Evolutionary conservation across 352 stramenopile genomes (phyloP).

Genomic region (Phytophthora hibernalis): DNA sequence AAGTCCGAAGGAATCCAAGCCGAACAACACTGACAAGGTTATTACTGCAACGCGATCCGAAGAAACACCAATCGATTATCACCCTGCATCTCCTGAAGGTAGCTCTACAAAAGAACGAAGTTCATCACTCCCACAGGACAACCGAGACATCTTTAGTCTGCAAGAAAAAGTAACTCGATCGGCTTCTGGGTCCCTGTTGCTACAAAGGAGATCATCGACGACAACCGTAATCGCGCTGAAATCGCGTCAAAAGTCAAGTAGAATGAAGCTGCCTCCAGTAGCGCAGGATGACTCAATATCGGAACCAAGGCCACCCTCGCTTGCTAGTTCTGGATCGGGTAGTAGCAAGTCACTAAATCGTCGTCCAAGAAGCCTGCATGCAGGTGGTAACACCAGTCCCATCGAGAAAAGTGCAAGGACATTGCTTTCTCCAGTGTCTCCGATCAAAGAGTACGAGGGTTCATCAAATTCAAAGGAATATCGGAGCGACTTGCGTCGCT

Average conservation of each 20-base stretch:
- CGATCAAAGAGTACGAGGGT: conserved; percentile 20
- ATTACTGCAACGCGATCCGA: background rate
- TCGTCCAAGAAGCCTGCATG: conserved; percentile 4
- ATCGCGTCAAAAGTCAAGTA: conserved; percentile 12
- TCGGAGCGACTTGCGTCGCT: conserved; percentile 33
- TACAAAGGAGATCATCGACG: conserved; percentile 19
- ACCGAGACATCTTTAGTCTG: conserved; percentile 3
- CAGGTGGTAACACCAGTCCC: background rate
- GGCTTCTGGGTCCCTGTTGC: conserved; percentile 9
- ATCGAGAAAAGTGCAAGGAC: conserved; percentile 8
- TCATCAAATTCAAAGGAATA: conserved; percentile 11
- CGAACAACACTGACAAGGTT: background rate
- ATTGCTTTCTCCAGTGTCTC: conserved; percentile 24
- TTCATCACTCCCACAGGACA: conserved; percentile 18
- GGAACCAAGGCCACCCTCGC: background rate
- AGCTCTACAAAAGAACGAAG: conserved; percentile 5
- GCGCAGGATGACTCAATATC: conserved; percentile 12
- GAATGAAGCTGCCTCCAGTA: conserved; percentile 18
- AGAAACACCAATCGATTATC: background rate
- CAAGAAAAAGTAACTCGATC: conserved; percentile 12
- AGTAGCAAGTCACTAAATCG: conserved; percentile 17
- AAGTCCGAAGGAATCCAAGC: conserved; percentile 1
- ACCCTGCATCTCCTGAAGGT: background rate
- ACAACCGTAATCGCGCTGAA: conserved; percentile 10
- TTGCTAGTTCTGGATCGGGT: conserved; percentile 3